These are phyloP conservation scores for Xylaria sp. DNA, from an alignment of 2,329 filamentous ascomycete species.

Conservation along the genomic window DNA sequence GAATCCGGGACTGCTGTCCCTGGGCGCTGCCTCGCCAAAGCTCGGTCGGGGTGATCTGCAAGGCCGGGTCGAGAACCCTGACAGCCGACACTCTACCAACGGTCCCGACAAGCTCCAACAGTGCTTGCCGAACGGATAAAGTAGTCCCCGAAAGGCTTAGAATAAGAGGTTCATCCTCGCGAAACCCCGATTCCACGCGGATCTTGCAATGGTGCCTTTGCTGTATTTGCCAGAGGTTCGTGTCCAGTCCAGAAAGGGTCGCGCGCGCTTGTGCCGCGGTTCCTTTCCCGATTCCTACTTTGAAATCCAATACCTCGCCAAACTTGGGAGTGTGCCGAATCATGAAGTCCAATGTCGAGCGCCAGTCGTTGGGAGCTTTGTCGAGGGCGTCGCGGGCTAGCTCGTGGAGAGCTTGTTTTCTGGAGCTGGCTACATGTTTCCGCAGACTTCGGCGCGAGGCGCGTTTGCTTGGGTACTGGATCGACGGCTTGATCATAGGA, in stretches of 20 bases:
- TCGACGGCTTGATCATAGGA: constrained; percentile 17
- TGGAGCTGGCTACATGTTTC: constrained; percentile 39
- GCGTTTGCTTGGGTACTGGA: constrained; percentile 34
- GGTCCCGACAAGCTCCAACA: constrained; percentile 44
- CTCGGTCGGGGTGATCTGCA: constrained; percentile 36
- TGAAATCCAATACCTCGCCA: constrained; percentile 44
- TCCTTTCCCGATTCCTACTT: constrained; percentile 44
- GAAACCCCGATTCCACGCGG: constrained; percentile 39
- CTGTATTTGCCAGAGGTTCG: constrained; percentile 42
- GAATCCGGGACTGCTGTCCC: constrained; percentile 30
- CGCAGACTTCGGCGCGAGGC: constrained; percentile 36
- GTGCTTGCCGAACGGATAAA: constrained; percentile 42
- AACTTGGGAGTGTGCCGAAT: constrained; percentile 43
- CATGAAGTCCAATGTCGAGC: constrained; percentile 43
- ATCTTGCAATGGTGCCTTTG: constrained; percentile 44
- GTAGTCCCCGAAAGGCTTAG: constrained; percentile 46
- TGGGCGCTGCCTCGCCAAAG: constrained; percentile 30
- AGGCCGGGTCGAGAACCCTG: constrained; percentile 40
- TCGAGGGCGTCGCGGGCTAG: constrained; percentile 17
- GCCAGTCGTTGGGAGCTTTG: constrained; percentile 37
- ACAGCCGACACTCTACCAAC: constrained; percentile 45
- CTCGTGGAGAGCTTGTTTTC: constrained; percentile 41
- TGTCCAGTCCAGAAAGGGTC: constrained; percentile 42
- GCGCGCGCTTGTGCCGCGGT: constrained; percentile 42
- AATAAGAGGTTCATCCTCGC: constrained; percentile 36